A percentile compares a stretch with the other conserved stretches of the same genome.
Conservation (phyloP, 1,284 basidiomycete genomes). For the Porphyrellus sp. region DNA sequence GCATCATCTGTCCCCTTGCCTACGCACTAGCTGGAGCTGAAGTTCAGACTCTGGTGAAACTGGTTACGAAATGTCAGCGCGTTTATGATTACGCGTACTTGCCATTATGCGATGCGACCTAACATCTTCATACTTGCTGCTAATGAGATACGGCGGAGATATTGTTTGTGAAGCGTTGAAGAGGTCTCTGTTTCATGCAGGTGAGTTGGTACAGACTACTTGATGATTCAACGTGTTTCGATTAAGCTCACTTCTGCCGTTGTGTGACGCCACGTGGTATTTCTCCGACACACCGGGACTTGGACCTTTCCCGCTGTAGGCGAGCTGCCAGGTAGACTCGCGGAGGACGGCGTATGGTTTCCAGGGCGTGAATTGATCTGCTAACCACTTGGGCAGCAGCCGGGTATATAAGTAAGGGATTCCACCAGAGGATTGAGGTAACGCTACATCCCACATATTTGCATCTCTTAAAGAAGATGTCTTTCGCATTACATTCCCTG, state of each 20-base stretch:
- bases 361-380: background rate
- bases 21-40: too few relatives aligned
- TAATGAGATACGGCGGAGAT: background rate
- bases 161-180: background rate
- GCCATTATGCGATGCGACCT: too few relatives aligned
- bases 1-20: too few relatives aligned
- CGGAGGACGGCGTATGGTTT: background rate
- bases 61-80: too few relatives aligned
- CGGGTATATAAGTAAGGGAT: background rate
- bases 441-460: background rate
- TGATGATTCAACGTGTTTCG: background rate
- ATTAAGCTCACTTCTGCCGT: background rate
- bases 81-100: too few relatives aligned
- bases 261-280: background rate
- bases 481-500: constrained; percentile 1
- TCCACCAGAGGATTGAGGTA: background rate
- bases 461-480: constrained; percentile 4
- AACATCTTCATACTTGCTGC: background rate
- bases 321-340: background rate
- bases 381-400: background rate
- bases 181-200: background rate
- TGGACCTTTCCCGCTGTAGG: background rate
- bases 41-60: too few relatives aligned
- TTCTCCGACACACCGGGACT: background rate
- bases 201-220: background rate